phyloP scores from a whole-genome alignment of 2,329 filamentous ascomycete genomes.

The Neonectria hederae region DNA sequence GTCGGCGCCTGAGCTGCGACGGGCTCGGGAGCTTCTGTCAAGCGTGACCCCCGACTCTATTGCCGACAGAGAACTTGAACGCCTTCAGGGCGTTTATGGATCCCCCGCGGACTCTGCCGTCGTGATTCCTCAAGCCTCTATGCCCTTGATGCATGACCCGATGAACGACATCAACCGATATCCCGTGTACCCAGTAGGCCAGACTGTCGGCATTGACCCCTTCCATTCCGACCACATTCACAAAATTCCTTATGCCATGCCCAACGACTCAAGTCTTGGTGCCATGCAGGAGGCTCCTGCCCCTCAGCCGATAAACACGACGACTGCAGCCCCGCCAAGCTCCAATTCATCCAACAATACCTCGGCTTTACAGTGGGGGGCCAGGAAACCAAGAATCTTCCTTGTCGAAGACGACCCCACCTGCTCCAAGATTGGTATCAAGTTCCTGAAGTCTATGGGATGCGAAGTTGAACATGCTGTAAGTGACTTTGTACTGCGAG shows the following conservation, averaged over 20 bases:
- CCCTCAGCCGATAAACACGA: slow-evolving; percentile 46
- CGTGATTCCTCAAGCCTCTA: slow-evolving; percentile 52
- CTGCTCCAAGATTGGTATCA: slow-evolving; percentile 73
- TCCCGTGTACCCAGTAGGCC: slow-evolving; percentile 90
- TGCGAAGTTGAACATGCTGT: slow-evolving; percentile 75
- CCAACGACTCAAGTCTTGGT: slow-evolving; percentile 62
- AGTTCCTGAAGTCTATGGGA: slow-evolving; percentile 72
- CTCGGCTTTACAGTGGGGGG: slow-evolving; percentile 62
- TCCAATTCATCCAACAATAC: slow-evolving; percentile 43
- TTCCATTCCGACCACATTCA: slow-evolving; percentile 94
- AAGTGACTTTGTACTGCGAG: slow-evolving; percentile 46
- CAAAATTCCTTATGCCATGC: slow-evolving; percentile 86
- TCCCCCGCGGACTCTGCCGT: slow-evolving; percentile 63
- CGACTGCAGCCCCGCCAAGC: slow-evolving; percentile 29
- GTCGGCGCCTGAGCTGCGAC: slow-evolving; percentile 61
- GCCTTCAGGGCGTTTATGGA: slow-evolving; percentile 63
- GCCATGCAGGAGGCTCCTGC: slow-evolving; percentile 52
- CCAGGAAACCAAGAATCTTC: slow-evolving; percentile 79
- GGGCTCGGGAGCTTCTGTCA: slow-evolving; percentile 65
- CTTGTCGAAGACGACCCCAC: slow-evolving; percentile 86
- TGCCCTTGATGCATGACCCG: slow-evolving; percentile 62
- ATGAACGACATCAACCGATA: slow-evolving; percentile 65
- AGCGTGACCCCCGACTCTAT: slow-evolving; percentile 62
- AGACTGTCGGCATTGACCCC: slow-evolving; percentile 91
- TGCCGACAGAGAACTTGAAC: slow-evolving; percentile 64